Evolutionary conservation across 1,139 yeast genomes (phyloP).

Genomic region (Pichiaceae sp.): DNA sequence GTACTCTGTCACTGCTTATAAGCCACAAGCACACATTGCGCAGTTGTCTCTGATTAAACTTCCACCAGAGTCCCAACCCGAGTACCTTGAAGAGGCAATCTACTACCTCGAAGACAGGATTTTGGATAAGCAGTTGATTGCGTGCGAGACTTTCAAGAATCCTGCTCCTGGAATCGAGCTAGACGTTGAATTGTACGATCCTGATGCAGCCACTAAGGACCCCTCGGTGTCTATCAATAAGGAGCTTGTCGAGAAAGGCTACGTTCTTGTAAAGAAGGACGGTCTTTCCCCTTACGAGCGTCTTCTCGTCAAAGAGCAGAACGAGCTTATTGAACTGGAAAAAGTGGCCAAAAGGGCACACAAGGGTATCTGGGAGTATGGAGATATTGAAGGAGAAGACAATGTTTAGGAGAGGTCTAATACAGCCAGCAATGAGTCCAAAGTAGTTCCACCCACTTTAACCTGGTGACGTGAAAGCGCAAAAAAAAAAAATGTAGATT

Average conservation of each 20-base stretch:
- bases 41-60: constrained; percentile 46
- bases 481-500: constrained; percentile 6
- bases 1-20: constrained; percentile 32
- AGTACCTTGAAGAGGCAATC: constrained; percentile 50
- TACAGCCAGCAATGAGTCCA: not conserved
- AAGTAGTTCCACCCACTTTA: no score
- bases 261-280: constrained; percentile 48
- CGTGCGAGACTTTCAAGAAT: constrained; percentile 40
- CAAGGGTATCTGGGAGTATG: constrained; percentile 75
- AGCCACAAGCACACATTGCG: constrained; percentile 54
- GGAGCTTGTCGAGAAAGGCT: constrained; percentile 55
- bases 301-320: constrained; percentile 29
- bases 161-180: constrained; percentile 33
- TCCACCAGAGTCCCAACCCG: constrained; percentile 53
- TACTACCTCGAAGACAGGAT: constrained; percentile 48
- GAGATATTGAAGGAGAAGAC: constrained; percentile 65
- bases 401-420: not conserved
- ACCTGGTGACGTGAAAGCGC: not conserved
- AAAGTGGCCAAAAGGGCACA: constrained; percentile 42
- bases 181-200: constrained; percentile 51
- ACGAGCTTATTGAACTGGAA: constrained; percentile 36
- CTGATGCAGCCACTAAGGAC: constrained; percentile 46
- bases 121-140: constrained; percentile 50
- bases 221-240: constrained; percentile 56
- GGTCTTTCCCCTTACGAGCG: constrained; percentile 28